Percentiles rank a stretch among this genome's conserved stretches.
phyloP scores from a whole-genome alignment of 2,329 filamentous ascomycete species.

The Colletotrichum lini region DNA sequence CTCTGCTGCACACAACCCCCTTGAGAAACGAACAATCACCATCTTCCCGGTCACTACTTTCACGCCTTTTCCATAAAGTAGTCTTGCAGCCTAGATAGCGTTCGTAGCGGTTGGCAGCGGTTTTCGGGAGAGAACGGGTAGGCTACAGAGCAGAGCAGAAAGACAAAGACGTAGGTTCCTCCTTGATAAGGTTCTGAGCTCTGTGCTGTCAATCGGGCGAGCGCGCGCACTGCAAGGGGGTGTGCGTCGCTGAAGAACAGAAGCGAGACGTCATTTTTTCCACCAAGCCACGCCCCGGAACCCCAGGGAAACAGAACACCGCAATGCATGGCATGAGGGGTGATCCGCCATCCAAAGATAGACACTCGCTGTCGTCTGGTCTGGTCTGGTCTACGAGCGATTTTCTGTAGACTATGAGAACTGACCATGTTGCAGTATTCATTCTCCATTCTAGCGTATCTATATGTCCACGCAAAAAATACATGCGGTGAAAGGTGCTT shows the following conservation, averaged over 20 bases:
- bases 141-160: background rate
- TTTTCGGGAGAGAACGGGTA: slow-evolving; percentile 3
- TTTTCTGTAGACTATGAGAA: background rate
- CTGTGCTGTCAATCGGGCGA: background rate
- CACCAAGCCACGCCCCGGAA: background rate
- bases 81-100: background rate
- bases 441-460: no score
- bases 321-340: background rate
- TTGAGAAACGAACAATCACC: background rate
- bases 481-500: background rate
- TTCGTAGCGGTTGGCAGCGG: background rate
- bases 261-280: slow-evolving; percentile 18
- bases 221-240: background rate
- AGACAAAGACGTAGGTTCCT: background rate
- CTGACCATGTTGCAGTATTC: no score
- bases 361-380: background rate
- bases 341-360: background rate
- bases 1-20: background rate
- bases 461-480: no score
- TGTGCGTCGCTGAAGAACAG: slow-evolving; percentile 18
- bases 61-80: background rate
- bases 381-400: background rate
- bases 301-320: background rate
- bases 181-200: background rate
- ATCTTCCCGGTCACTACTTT: background rate